Evolutionary conservation across 2,329 filamentous ascomycete genomes (phyloP), one percentile per base, ranked within the genome.

Genomic region (Ophiostoma montium): DNA sequence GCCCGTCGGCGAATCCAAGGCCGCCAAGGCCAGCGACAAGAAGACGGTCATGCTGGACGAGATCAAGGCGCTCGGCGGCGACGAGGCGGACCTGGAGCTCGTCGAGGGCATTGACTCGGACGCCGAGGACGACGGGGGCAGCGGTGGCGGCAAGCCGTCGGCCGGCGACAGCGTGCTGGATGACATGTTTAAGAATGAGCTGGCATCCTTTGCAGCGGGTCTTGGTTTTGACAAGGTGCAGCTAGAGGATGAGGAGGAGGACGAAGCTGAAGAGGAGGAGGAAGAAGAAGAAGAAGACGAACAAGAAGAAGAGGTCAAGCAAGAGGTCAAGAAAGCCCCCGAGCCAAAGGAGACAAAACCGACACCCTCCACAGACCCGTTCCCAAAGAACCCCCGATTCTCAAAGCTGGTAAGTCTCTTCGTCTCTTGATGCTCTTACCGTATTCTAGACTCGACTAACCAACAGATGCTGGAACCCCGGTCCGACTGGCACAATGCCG

Each of bases 41-140:
- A 53, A 55, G 35, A 35, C 50, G 18, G 36, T 54, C 8, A 65
- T 84, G 5, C 64, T 84, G 8, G 71, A 76, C 50, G 80, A 84
- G 58, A 84, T 84, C 53, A 68, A 71, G 54, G 76, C 76, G 13
- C 66, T 84, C 2, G 80, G 79, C 3, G 80, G 80, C 13, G 77
- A 81, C 48, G 76, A 83, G 61, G 70, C 76, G 38, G 80, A 84
- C 54, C 61, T 81, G 39, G 73, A 76, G 33, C 69, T 84, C 32
- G 71, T 84, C 48, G 73, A 70, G 38, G 75, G 73, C 51, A 64
- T 72, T 7, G 65, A 69, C 53, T 76, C 72, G 2, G 71, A 72
- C 49, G 67, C 69, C 18, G 72, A 75, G 38, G 67, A 67, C 23
- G 62, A 62, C 12, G 58, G 23, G 4, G 23, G 59, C 21, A 58